Conservation (phyloP, 106 monocot species). For the Dendrobium nobile region DNA sequence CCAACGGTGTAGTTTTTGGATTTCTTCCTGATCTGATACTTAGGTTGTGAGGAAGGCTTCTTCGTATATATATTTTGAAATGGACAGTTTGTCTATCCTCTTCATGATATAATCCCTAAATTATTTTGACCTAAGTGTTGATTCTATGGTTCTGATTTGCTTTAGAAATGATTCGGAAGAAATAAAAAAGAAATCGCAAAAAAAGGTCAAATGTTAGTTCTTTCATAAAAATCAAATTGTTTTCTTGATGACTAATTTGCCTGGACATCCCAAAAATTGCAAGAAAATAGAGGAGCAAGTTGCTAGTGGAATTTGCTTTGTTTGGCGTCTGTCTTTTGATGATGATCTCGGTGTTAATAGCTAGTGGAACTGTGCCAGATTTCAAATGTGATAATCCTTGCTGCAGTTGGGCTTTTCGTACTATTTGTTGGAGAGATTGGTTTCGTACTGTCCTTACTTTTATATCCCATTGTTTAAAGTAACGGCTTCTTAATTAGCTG, state of each 20-base stretch:
- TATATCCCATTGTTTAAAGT: slow-evolving; percentile 41
- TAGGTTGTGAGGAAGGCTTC: too few species aligned
- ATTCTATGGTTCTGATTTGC: slow-evolving; percentile 23
- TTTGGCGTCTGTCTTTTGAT: slow-evolving; percentile 50
- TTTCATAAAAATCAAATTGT: slow-evolving; percentile 41
- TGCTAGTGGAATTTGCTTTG: slow-evolving; percentile 93
- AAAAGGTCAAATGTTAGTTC: slow-evolving; percentile 36
- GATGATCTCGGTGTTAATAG: slow-evolving; percentile 46
- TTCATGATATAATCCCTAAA: background rate
- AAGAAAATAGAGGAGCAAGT: slow-evolving; percentile 22
- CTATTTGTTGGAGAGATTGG: slow-evolving; percentile 77
- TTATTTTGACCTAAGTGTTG: slow-evolving; percentile 18
- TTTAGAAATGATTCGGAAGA: slow-evolving; percentile 18
- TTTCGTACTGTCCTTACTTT: slow-evolving; percentile 52
- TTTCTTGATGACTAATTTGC: slow-evolving; percentile 40
- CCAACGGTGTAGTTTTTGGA: too few species aligned
- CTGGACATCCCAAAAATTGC: slow-evolving; percentile 16
- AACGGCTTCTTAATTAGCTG: background rate
- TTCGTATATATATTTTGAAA: too few species aligned
- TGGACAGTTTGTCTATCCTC: background rate
- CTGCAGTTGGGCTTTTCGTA: slow-evolving; percentile 66
- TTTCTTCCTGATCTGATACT: too few species aligned
- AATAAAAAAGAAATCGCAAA: slow-evolving; percentile 33
- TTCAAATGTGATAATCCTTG: slow-evolving; percentile 72
- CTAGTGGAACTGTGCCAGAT: slow-evolving; percentile 35